These are phyloP conservation scores for Posidonia oceanica DNA, from an alignment of 116 monocot genomes.

Conservation along the genomic window DNA sequence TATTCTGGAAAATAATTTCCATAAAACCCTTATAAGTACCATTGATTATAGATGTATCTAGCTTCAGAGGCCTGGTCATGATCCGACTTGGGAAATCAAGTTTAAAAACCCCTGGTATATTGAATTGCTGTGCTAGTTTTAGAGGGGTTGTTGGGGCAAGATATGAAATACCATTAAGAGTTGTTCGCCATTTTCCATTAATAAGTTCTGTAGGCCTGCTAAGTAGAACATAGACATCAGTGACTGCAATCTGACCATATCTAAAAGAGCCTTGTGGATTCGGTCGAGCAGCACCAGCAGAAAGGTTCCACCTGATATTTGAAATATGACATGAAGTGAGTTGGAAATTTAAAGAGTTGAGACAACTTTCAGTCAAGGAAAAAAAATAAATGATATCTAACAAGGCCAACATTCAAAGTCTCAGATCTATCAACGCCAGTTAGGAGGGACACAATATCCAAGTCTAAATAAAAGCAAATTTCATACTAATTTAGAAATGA, in stretches of 20 bases:
- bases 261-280: slow-evolving; percentile 94
- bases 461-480: no score
- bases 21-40: slow-evolving; percentile 80
- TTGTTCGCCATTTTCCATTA: slow-evolving; percentile 45
- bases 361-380: neutral
- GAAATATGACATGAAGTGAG: neutral
- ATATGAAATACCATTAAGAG: slow-evolving; percentile 91
- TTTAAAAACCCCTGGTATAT: slow-evolving; percentile 84
- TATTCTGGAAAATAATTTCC: slow-evolving; percentile 95
- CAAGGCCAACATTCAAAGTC: neutral
- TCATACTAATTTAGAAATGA: no score
- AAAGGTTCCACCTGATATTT: slow-evolving; percentile 76
- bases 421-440: no score
- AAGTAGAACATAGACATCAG: slow-evolving; percentile 63
- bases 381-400: neutral
- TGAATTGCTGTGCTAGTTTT: slow-evolving; percentile 78
- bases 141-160: slow-evolving; percentile 76
- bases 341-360: slow-evolving; percentile 2
- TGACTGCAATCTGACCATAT: slow-evolving; percentile 84
- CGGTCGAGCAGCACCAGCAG: slow-evolving; percentile 86
- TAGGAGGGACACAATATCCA: neutral
- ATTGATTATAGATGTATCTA: slow-evolving; percentile 88
- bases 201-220: slow-evolving; percentile 60
- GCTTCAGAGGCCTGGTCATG: slow-evolving; percentile 67
- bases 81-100: slow-evolving; percentile 71